Conservation (phyloP, 768 basidiomycete genomes). For the Boletus speciosus region DNA sequence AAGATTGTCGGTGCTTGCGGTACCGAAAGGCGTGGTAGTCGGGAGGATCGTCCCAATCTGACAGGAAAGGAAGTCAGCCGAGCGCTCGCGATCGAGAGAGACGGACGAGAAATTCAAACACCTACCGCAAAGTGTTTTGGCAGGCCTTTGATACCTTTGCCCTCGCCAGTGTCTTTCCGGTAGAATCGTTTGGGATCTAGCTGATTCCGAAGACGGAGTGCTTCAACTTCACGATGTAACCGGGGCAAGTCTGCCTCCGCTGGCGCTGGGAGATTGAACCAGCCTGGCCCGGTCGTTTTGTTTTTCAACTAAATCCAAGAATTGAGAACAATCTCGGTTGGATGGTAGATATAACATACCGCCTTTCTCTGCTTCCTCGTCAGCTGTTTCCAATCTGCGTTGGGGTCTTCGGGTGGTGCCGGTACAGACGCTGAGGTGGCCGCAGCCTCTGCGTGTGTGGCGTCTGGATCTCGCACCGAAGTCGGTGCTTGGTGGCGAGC, state of each 20-base stretch:
- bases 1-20: slow-evolving; percentile 66
- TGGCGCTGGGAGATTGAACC: slow-evolving; percentile 89
- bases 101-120: slow-evolving; percentile 7
- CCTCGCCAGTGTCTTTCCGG: slow-evolving; percentile 80
- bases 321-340: not conserved
- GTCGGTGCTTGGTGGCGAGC: slow-evolving; percentile 42
- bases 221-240: slow-evolving; percentile 81
- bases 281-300: slow-evolving; percentile 72
- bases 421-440: slow-evolving; percentile 49
- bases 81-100: not conserved
- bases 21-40: slow-evolving; percentile 68
- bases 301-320: slow-evolving; percentile 50
- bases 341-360: slow-evolving; percentile 37
- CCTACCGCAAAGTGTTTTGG: slow-evolving; percentile 89
- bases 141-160: slow-evolving; percentile 77
- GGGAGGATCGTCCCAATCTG: slow-evolving; percentile 81
- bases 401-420: slow-evolving; percentile 59
- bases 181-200: slow-evolving; percentile 93
- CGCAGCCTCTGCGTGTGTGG: slow-evolving; percentile 49
- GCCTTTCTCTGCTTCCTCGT: slow-evolving; percentile 73
- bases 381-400: slow-evolving; percentile 60
- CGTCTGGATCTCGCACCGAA: slow-evolving; percentile 58
- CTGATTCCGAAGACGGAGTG: slow-evolving; percentile 80
- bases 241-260: slow-evolving; percentile 74
- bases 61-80: slow-evolving; percentile 6